phyloP scores from a whole-genome alignment of 306 rosid genomes.

The Vigna angularis region DNA sequence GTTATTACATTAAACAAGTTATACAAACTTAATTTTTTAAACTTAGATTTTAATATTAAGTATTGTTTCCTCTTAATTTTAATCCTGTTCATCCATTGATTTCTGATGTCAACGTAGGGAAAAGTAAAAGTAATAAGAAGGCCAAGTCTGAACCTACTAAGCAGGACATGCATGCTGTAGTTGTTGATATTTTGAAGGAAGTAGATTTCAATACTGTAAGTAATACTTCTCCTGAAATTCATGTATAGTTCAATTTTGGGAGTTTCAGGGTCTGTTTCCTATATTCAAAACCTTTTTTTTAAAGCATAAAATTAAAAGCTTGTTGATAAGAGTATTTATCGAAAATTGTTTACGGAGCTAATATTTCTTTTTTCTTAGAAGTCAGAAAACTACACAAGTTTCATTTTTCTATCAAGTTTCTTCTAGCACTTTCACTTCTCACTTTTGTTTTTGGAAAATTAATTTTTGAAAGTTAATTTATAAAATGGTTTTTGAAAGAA shows the following conservation, averaged over 20 bases:
- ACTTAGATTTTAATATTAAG: neutral
- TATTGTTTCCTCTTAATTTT: neutral
- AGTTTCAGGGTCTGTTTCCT: neutral
- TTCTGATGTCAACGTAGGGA: conserved; percentile 54
- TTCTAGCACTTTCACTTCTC: neutral
- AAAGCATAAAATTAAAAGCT: neutral
- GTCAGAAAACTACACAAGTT: neutral
- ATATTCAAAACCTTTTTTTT: neutral
- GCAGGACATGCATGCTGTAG: conserved; percentile 85
- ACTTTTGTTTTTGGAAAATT: neutral
- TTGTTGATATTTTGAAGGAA: conserved; percentile 87
- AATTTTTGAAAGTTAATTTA: neutral
- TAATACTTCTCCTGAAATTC: conserved; percentile 8
- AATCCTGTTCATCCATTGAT: conserved; percentile 26
- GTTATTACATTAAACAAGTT: conserved; percentile 7
- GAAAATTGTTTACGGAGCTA: neutral
- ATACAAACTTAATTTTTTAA: neutral
- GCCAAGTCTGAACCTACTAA: conserved; percentile 78
- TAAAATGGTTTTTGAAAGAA: neutral
- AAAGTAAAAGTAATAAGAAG: conserved; percentile 83
- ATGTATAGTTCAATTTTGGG: conserved; percentile 18
- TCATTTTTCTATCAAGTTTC: neutral
- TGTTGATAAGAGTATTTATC: neutral
- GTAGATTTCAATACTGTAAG: conserved; percentile 75
- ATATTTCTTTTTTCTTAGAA: neutral